Conservation (phyloP, 345 rosid genomes). For the Gossypium ekmanianum region DNA sequence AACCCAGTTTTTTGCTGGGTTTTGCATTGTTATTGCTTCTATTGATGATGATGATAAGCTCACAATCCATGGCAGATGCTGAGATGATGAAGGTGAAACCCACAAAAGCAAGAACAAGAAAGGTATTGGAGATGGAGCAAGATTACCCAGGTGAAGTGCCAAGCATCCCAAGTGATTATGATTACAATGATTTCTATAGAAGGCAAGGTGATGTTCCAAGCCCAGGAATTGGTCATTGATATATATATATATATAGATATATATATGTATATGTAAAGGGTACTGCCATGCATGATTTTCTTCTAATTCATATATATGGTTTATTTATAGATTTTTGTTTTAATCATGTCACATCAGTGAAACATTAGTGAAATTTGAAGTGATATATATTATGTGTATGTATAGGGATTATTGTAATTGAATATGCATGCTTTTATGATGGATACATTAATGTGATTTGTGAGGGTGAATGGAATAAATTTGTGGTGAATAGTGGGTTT, state of each 20-base stretch:
- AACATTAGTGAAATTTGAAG: background rate
- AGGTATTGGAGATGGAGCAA: background rate
- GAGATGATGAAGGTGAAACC: background rate
- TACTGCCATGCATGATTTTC: background rate
- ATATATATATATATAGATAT: background rate
- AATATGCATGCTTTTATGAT: background rate
- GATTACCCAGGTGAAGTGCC: conserved; percentile 8
- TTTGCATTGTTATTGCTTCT: background rate
- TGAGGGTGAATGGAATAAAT: background rate
- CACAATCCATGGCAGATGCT: background rate
- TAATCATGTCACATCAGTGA: background rate
- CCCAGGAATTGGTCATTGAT: conserved; percentile 18
- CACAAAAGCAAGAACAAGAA: background rate
- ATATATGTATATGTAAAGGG: background rate
- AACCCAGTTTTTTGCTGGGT: conserved; percentile 5
- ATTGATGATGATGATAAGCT: background rate
- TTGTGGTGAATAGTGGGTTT: background rate
- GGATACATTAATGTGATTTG: background rate
- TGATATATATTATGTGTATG: background rate
- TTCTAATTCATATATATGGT: conserved; percentile 5
- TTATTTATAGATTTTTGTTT: background rate
- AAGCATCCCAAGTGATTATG: conserved; percentile 13
- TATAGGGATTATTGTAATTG: background rate
- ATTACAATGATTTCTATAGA: conserved; percentile 14
- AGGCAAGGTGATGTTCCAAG: conserved; percentile 23